Conservation (phyloP, 768 basidiomycete species). For the Suillus plorans region DNA sequence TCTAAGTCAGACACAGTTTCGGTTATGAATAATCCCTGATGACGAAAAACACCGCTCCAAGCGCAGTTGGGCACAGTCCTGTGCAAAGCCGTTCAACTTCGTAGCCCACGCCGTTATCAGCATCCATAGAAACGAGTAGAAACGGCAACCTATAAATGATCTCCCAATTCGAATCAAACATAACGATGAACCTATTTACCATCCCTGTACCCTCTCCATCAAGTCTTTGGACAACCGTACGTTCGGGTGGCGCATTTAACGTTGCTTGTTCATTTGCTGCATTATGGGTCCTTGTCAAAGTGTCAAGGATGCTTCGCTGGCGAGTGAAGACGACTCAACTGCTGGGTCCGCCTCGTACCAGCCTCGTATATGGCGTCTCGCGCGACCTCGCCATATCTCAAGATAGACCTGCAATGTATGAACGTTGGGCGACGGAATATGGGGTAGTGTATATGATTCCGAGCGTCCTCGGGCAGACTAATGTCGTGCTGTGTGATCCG, state of each 20-base stretch:
- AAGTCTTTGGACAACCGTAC: neutral
- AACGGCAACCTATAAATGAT: too few relatives aligned
- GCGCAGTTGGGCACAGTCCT: too few relatives aligned
- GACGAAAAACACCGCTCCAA: too few relatives aligned
- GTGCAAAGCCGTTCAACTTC: too few relatives aligned
- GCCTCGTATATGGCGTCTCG: slow-evolving; percentile 19
- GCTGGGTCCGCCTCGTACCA: slow-evolving; percentile 18
- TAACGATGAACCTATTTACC: too few relatives aligned
- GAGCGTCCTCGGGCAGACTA: slow-evolving; percentile 11
- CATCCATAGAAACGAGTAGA: too few relatives aligned
- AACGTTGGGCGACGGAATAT: slow-evolving; percentile 22
- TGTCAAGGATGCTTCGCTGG: neutral
- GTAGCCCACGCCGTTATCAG: too few relatives aligned
- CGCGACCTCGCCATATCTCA: slow-evolving; percentile 5
- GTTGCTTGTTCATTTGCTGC: neutral
- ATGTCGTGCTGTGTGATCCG: slow-evolving; percentile 36
- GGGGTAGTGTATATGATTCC: slow-evolving; percentile 19
- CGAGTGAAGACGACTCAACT: slow-evolving; percentile 15
- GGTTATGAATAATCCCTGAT: too few relatives aligned
- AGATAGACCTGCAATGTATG: slow-evolving; percentile 14
- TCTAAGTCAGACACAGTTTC: too few relatives aligned
- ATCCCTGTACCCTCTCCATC: neutral
- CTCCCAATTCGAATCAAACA: too few relatives aligned
- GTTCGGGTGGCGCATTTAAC: neutral
- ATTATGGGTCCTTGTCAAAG: neutral